phyloP scores from a whole-genome alignment of 257 asterid species.

The Cruciata laevipes region DNA sequence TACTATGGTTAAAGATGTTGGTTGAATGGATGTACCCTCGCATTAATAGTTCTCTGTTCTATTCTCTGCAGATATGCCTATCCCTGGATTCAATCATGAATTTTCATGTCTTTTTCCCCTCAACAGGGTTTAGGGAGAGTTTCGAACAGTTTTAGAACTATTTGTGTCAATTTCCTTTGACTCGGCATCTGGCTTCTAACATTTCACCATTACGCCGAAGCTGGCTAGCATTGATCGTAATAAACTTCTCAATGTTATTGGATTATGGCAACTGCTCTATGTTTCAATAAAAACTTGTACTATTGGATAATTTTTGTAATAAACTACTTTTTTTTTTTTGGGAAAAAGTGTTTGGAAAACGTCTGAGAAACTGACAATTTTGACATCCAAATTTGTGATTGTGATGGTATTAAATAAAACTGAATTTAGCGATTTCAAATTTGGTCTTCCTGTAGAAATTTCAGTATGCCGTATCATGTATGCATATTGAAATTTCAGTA shows the following conservation, averaged over 20 bases:
- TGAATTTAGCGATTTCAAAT: neutral
- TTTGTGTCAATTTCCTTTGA: neutral
- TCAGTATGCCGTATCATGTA: too few species aligned
- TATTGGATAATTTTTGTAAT: too few species aligned
- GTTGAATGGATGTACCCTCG: neutral
- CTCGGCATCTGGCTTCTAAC: neutral
- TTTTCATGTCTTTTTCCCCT: neutral
- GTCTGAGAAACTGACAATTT: too few species aligned
- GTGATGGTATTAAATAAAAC: too few species aligned
- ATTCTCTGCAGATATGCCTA: neutral
- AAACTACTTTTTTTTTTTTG: too few species aligned
- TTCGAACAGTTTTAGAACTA: neutral
- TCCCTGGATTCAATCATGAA: neutral
- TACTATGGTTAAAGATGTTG: neutral
- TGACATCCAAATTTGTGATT: too few species aligned
- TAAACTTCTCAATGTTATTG: neutral
- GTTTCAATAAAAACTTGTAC: neutral
- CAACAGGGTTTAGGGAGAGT: slow-evolving; percentile 6
- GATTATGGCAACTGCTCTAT: neutral
- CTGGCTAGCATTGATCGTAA: neutral
- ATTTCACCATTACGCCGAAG: neutral
- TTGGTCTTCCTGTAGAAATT: too few species aligned
- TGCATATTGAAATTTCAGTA: too few species aligned
- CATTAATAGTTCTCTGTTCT: neutral
- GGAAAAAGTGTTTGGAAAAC: too few species aligned